Evolutionary conservation across 176 grass and related monocot species (phyloP), one percentile per base, ranked within the genome.

Genomic region (Coix lacrymajobi): DNA sequence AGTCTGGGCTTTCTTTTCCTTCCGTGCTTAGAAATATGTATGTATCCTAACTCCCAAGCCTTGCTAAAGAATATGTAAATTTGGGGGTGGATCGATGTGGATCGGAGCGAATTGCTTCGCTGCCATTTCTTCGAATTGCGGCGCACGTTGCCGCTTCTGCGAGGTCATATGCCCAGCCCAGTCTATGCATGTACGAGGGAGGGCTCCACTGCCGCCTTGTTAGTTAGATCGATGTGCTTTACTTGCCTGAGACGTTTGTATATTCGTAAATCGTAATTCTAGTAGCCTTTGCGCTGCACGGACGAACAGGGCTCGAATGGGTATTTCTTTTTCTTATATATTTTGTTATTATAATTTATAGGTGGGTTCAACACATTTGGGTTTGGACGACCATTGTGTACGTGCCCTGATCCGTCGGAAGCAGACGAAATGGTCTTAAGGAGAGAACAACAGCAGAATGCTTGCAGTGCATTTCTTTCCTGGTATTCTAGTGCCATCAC

Each of bases 21-120:
- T 69, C 32, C 81, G 79, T 89, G 62, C 37, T 37, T 67, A 25
- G 17, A 48, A 75, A 62, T 84, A 79, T 36, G 69, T 84, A 79
- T 36, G 64, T 66, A 51, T 2, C 32, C 39, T 40, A 40, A 40
- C 24, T 62, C 82, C 62, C 31, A 24, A 39, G 19, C 40, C 4
- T 69, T 60, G 49, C 43, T 65, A 83, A 78, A 8, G 81, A 79
- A 84, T 83, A 72, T 34, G 28, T 64, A 52, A 68, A 68, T 30
- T 20, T 58, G 6, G 73, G 79, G 48, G 14, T 16, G 44, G 44
- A 14, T 44, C 12, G 43, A 15, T 13, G 13, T 13, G 4, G 51
- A 6, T 1, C 46, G 5, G 13, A 58, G 67, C 40, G 39, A 77
- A 78, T 77, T 82, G 72, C 78, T 87, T 82, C 54, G 0, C 20